These are phyloP conservation scores for Diacronema lutheri DNA, from an alignment of 78 protist genomes.

Conservation along the genomic window DNA sequence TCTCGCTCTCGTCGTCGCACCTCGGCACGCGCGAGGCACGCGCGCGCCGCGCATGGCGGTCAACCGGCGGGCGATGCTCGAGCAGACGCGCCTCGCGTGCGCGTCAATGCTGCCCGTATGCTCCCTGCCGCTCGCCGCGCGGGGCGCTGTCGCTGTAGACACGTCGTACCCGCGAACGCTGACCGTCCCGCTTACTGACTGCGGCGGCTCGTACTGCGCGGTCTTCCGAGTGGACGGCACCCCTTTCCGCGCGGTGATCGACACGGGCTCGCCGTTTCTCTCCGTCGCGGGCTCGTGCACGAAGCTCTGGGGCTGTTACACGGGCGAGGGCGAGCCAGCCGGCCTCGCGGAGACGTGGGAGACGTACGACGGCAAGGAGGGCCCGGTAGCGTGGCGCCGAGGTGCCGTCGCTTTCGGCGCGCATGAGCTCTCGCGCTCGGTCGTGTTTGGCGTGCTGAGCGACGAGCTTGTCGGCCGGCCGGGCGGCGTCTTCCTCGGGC, in stretches of 20 bases:
- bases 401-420: background rate
- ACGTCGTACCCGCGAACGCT: too few species aligned
- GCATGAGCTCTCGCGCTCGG: too few species aligned
- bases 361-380: background rate
- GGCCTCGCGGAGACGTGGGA: background rate
- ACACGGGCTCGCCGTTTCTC: conserved; percentile 20
- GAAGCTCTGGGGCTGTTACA: background rate
- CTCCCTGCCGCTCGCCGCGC: too few species aligned
- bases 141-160: too few species aligned
- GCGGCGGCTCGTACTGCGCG: conserved; percentile 12
- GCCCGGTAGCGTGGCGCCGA: background rate
- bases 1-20: too few species aligned
- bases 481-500: background rate
- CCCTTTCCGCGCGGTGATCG: background rate
- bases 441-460: background rate
- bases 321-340: background rate
- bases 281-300: background rate
- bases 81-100: too few species aligned
- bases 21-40: too few species aligned
- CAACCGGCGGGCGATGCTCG: too few species aligned
- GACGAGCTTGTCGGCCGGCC: background rate
- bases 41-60: too few species aligned
- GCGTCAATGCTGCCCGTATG: too few species aligned
- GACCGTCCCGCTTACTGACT: background rate
- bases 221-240: background rate